These are phyloP conservation scores for Aspergillus vadensis DNA, from an alignment of 2,329 filamentous ascomycete genomes.

Conservation along the genomic window DNA sequence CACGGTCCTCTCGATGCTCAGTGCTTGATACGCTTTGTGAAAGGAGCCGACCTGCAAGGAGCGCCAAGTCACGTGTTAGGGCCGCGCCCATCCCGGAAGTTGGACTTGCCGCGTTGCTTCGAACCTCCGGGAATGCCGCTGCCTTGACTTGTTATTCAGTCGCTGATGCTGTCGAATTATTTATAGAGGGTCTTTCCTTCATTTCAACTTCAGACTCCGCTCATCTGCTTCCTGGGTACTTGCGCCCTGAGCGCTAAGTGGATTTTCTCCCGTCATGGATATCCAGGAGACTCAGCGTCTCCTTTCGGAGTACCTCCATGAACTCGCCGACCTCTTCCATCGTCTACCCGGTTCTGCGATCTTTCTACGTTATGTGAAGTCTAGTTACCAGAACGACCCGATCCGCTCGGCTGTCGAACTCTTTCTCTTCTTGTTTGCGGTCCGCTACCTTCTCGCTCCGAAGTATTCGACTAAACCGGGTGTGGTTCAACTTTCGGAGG, in stretches of 20 bases:
- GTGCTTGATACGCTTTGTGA: background rate
- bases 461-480: slow-evolving; percentile 93
- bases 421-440: slow-evolving; percentile 90
- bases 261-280: slow-evolving; percentile 51
- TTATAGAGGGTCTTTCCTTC: slow-evolving; percentile 16
- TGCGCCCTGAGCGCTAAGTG: slow-evolving; percentile 16
- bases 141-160: slow-evolving; percentile 1
- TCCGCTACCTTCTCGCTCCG: slow-evolving; percentile 87
- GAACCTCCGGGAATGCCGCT: slow-evolving; percentile 3
- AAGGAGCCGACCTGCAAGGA: slow-evolving; percentile 1
- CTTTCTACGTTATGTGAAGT: slow-evolving; percentile 90
- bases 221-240: background rate
- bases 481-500: slow-evolving; percentile 84
- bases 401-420: slow-evolving; percentile 91
- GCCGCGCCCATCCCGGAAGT: slow-evolving; percentile 7
- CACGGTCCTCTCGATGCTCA: too few species aligned
- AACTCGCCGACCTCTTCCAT: slow-evolving; percentile 70
- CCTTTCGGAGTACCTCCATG: slow-evolving; percentile 57
- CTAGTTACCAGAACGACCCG: slow-evolving; percentile 96
- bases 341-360: slow-evolving; percentile 93
- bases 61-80: slow-evolving; percentile 15
- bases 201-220: background rate
- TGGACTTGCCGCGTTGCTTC: slow-evolving; percentile 3
- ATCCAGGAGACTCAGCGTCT: slow-evolving; percentile 57
- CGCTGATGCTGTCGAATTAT: slow-evolving; percentile 20